phyloP scores from a whole-genome alignment of 2,329 filamentous ascomycete species.

The Trichoderma citrinoviride region DNA sequence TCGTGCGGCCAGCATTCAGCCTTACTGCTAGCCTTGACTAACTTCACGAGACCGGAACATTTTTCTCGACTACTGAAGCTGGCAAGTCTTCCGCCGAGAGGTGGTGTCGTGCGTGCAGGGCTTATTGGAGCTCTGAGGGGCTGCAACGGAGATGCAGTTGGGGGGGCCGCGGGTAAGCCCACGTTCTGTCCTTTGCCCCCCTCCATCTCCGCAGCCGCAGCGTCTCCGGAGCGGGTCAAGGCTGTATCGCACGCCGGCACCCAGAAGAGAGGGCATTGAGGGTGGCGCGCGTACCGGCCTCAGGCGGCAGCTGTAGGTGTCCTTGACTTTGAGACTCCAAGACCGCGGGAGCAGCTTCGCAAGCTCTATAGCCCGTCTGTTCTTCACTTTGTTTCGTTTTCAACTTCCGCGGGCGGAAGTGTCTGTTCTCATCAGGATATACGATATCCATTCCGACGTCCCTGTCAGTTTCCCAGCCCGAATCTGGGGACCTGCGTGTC shows the following conservation, averaged over 20 bases:
- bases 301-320: not conserved
- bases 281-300: not conserved
- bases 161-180: slow-evolving; percentile 5
- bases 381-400: not conserved
- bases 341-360: not conserved
- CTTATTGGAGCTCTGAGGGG: slow-evolving; percentile 1
- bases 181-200: not conserved
- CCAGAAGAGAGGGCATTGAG: not conserved
- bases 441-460: not conserved
- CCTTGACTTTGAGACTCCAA: not conserved
- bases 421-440: not conserved
- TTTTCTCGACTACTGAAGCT: not conserved
- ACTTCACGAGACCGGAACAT: not conserved
- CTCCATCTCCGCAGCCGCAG: slow-evolving; percentile 1
- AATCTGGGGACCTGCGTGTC: not conserved
- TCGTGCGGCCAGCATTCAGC: not conserved
- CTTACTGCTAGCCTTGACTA: not conserved
- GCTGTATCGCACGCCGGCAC: not conserved
- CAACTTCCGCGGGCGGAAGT: not conserved
- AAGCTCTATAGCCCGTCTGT: not conserved
- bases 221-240: slow-evolving; percentile 1
- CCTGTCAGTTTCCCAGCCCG: not conserved
- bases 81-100: not conserved
- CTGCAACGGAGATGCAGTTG: slow-evolving; percentile 7
- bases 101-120: slow-evolving; percentile 5